Conservation (phyloP, 2,329 filamentous ascomycete species). For the Aspergillus caelatus region DNA sequence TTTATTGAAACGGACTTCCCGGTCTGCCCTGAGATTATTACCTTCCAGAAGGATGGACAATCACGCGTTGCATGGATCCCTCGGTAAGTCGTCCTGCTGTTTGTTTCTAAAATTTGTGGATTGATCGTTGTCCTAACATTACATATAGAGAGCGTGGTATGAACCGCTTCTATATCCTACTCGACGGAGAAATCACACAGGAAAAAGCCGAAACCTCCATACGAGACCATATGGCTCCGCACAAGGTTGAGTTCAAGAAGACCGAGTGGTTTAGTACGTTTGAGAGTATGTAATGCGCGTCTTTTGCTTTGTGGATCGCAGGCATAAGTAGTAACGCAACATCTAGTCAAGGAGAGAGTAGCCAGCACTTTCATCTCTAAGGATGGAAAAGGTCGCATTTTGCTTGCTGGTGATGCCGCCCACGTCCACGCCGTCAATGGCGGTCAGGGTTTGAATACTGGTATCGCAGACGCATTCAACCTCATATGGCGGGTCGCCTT, state of each 20-base stretch:
- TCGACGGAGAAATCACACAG: conserved; percentile 5
- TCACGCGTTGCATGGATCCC: conserved; percentile 8
- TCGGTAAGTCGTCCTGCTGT: not conserved
- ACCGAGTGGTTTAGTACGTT: conserved; percentile 8
- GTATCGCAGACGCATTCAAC: conserved; percentile 10
- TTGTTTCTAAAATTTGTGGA: not conserved
- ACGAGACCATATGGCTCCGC: conserved; percentile 6
- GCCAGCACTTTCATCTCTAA: conserved; percentile 9
- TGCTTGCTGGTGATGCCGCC: conserved; percentile 2
- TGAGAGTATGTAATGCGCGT: not conserved
- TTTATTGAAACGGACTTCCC: conserved; percentile 7
- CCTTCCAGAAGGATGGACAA: conserved; percentile 6
- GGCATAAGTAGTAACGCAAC: not conserved
- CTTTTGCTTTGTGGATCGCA: not conserved
- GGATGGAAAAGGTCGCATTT: not conserved
- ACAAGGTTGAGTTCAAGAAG: not conserved
- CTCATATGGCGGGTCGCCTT: conserved; percentile 6
- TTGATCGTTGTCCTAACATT: not conserved
- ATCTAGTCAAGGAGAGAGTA: conserved; percentile 6
- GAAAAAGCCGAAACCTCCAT: conserved; percentile 3
- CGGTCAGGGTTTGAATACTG: conserved; percentile 10
- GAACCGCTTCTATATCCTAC: conserved; percentile 4
- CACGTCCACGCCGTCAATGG: conserved; percentile 10
- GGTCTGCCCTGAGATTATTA: conserved; percentile 6
- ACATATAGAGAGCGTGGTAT: not conserved